Base-by-base conservation (phyloP, 441 rosid genomes). In the Pelargonium citronellum region DNA sequence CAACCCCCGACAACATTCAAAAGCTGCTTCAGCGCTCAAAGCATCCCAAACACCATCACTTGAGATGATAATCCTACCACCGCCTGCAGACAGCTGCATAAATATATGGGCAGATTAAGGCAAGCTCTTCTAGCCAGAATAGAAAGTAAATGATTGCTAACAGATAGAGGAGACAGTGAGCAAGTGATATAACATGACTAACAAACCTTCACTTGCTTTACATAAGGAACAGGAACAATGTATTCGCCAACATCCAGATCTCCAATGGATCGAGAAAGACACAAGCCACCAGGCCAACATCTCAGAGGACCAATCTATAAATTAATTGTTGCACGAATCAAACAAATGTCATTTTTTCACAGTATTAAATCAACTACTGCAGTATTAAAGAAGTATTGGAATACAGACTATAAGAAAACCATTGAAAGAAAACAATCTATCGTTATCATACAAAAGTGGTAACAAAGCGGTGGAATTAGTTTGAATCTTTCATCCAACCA, bases 1-100 rank as follows among this genome's bases (percentile, higher is more conserved):
- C 90, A 92, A 81, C 67, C 99, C 97, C 51, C 95, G 95, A 71
- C 92, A 90, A 80, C 99, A 95, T 67, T 88, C 93, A 74, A 92
- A 85, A 70, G 95, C 91, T 70, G 16, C 79, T 73, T 95, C 99
- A 4, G 96, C 96, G 64, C 85, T 85, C 69, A 95, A 47, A 71
- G 86, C 90, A 85, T 95, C 99, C 99, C 99, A 95, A 68, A 95
- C 99, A 78, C 99, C 99, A 64, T 95, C 99, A 82, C 99, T 95
- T 43, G 97, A 85, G 71, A 95, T 86, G 27, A 95, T 84, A 74
- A 95, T 83, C 77, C 99, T 83, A 68, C 99, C 99, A 74, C 99
- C 99, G 57, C 79, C 87, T 0, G 92, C 79, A 77, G 98, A 91
- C 81, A 92, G 77, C 99, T 95, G 87, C 82, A 89, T 70, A 79